phyloP scores from a whole-genome alignment of 176 grass and related monocot genomes.

The Coix lacrymajobi region DNA sequence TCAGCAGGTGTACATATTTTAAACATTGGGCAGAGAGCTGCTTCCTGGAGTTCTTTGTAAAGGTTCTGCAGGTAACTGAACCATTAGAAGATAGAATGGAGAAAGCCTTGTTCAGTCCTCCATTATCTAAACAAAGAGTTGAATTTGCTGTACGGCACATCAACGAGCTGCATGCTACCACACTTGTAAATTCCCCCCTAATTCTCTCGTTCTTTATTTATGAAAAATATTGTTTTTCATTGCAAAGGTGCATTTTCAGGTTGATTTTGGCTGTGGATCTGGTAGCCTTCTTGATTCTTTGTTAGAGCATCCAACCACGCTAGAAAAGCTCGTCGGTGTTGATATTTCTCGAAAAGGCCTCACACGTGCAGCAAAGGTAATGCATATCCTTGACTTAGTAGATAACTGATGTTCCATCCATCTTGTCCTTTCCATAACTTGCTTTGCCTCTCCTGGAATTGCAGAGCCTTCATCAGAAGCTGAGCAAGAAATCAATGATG shows the following conservation, averaged over 20 bases:
- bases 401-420: background rate
- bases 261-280: constrained; percentile 97
- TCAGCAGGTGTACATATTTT: constrained; percentile 17
- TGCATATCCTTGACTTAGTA: background rate
- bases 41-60: constrained; percentile 66
- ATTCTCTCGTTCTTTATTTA: constrained; percentile 26
- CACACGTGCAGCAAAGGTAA: constrained; percentile 78
- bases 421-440: background rate
- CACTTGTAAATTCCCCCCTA: constrained; percentile 38
- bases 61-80: constrained; percentile 69
- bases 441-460: constrained; percentile 14
- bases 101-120: constrained; percentile 73
- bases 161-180: constrained; percentile 72
- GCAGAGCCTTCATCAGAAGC: constrained; percentile 74
- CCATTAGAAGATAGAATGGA: constrained; percentile 97
- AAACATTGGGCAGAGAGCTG: constrained; percentile 52
- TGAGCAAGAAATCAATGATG: constrained; percentile 47
- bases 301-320: constrained; percentile 74
- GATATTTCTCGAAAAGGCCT: constrained; percentile 84
- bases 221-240: constrained; percentile 10
- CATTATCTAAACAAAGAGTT: constrained; percentile 90
- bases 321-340: constrained; percentile 79
- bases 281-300: constrained; percentile 90
- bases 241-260: constrained; percentile 39
- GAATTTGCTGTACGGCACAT: constrained; percentile 73